Percentiles rank a stretch among this genome's conserved stretches.
Conservation (phyloP, 352 stramenopile genomes). For the Aphanomyces stellatus region DNA sequence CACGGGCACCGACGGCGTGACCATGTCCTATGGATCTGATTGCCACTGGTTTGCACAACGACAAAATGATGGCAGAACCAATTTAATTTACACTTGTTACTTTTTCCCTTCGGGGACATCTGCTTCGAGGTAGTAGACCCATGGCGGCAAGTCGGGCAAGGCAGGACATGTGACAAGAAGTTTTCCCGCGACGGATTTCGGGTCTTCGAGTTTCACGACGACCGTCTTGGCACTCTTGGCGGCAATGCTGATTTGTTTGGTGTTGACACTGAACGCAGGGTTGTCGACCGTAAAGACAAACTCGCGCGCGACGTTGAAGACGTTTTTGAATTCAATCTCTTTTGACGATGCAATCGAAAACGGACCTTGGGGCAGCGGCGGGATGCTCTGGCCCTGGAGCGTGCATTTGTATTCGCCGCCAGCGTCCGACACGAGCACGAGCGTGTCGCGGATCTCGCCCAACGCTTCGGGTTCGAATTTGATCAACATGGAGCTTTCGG, state of each 20-base stretch:
- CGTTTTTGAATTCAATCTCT: conserved; percentile 87
- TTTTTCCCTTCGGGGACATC: conserved; percentile 11
- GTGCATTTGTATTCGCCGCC: conserved; percentile 80
- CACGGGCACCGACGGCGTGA: too few species aligned
- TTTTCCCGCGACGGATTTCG: conserved; percentile 42
- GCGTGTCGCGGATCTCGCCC: conserved; percentile 72
- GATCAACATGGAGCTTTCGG: conserved; percentile 44
- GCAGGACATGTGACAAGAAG: conserved; percentile 70
- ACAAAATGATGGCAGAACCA: too few species aligned
- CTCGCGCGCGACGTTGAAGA: conserved; percentile 63
- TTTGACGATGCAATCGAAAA: conserved; percentile 50
- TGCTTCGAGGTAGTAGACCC: conserved; percentile 81
- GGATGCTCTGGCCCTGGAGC: conserved; percentile 64
- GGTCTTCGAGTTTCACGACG: conserved; percentile 44
- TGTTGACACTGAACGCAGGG: conserved; percentile 48
- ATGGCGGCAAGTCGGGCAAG: conserved; percentile 62
- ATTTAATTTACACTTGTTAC: too few species aligned
- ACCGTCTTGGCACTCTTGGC: conserved; percentile 58
- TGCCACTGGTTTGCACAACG: too few species aligned
- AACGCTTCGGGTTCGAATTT: conserved; percentile 86
- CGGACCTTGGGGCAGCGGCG: conserved; percentile 75
- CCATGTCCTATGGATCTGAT: too few species aligned
- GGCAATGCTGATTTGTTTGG: conserved; percentile 48
- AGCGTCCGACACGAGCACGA: conserved; percentile 48
- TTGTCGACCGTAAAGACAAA: conserved; percentile 81